These are phyloP conservation scores for Fusarium nurragi DNA, from an alignment of 2,329 filamentous ascomycete species.

Conservation along the genomic window DNA sequence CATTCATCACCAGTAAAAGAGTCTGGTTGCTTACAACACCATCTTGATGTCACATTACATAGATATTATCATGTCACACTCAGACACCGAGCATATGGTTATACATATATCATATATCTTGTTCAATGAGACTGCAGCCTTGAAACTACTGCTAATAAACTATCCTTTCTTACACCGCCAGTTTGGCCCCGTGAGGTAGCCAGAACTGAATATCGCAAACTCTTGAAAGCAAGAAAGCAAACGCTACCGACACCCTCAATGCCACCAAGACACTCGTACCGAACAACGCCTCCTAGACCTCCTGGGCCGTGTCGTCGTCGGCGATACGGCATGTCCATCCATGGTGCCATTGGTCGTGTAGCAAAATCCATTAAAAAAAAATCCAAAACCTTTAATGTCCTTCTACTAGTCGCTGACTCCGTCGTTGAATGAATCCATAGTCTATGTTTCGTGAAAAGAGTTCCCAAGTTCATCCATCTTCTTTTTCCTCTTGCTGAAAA, in stretches of 20 bases:
- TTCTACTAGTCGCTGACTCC: constrained; percentile 35
- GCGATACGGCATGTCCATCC: constrained; percentile 6
- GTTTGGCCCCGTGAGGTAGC: constrained; percentile 42
- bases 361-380: constrained; percentile 34
- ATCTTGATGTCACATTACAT: not conserved
- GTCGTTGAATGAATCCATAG: constrained; percentile 34
- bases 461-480: constrained; percentile 33
- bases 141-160: constrained; percentile 31
- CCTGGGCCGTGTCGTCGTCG: constrained; percentile 21
- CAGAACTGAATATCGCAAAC: constrained; percentile 21
- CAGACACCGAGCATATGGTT: not conserved
- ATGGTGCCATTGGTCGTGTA: constrained; percentile 24
- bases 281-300: constrained; percentile 18
- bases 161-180: constrained; percentile 39
- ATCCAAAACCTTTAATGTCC: constrained; percentile 14
- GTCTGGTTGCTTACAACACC: not conserved
- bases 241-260: constrained; percentile 23
- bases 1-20: no score
- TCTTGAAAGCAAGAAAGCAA: constrained; percentile 24
- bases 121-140: constrained; percentile 26
- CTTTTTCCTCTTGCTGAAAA: constrained; percentile 34
- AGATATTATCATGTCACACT: constrained; percentile 6
- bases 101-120: constrained; percentile 6
- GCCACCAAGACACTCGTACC: constrained; percentile 11
- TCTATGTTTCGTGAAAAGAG: constrained; percentile 38